Percentiles rank a stretch among this genome's conserved stretches.
Conservation (phyloP, 2,329 filamentous ascomycete species). For the Fusarium equiseti region DNA sequence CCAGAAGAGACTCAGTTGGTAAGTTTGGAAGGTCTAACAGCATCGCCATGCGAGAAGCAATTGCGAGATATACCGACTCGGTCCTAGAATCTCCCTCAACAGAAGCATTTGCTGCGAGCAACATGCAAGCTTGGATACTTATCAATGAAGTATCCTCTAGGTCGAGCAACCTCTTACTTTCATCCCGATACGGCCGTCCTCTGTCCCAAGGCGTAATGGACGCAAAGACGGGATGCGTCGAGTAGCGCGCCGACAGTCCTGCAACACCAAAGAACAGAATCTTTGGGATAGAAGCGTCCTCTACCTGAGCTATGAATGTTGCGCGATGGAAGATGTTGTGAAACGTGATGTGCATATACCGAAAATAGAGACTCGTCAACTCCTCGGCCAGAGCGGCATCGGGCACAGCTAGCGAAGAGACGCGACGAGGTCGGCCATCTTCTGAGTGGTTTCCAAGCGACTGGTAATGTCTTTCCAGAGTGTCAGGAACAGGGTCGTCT, state of each 20-base stretch:
- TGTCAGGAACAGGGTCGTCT: neutral
- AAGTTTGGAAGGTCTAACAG: slow-evolving; percentile 10
- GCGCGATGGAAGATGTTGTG: slow-evolving; percentile 12
- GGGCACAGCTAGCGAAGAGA: slow-evolving; percentile 2
- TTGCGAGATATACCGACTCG: slow-evolving; percentile 5
- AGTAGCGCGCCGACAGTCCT: slow-evolving; percentile 1
- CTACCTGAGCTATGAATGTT: neutral
- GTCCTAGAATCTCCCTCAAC: slow-evolving; percentile 7
- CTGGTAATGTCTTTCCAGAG: neutral
- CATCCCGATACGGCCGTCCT: slow-evolving; percentile 7
- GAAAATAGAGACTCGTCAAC: slow-evolving; percentile 6
- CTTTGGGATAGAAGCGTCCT: neutral
- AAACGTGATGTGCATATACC: slow-evolving; percentile 10
- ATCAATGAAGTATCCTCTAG: slow-evolving; percentile 8
- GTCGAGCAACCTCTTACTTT: slow-evolving; percentile 9
- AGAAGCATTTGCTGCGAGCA: slow-evolving; percentile 4
- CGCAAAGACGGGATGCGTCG: neutral
- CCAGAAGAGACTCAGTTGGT: neutral
- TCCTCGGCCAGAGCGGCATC: slow-evolving; percentile 10
- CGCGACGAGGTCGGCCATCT: neutral
- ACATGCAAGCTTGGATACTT: slow-evolving; percentile 11
- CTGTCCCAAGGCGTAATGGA: slow-evolving; percentile 9
- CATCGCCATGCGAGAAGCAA: slow-evolving; percentile 15
- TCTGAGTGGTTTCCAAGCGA: neutral
- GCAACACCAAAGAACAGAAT: neutral